phyloP scores from a whole-genome alignment of 306 rosid genomes.

The Rubus parviflorus region DNA sequence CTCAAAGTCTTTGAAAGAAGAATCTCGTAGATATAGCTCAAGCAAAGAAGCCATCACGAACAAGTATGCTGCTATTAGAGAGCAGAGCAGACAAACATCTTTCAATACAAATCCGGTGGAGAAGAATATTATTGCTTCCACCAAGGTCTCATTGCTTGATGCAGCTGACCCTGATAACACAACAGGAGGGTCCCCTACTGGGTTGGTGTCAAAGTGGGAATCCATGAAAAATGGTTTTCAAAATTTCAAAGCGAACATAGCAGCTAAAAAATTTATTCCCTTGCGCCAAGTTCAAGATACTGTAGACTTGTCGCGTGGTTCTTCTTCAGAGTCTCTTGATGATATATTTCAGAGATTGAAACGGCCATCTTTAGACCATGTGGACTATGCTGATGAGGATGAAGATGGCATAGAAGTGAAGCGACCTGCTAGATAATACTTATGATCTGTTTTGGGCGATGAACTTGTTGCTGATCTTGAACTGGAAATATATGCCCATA shows the following conservation, averaged over 20 bases:
- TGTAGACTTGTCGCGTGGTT: constrained; percentile 41
- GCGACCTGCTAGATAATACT: constrained; percentile 47
- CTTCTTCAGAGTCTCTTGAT: constrained; percentile 87
- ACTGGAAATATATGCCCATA: constrained; percentile 26
- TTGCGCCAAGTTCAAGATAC: constrained; percentile 56
- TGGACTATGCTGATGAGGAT: constrained; percentile 40
- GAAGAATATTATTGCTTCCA: constrained; percentile 49
- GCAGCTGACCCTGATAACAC: constrained; percentile 35
- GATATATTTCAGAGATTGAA: constrained; percentile 90
- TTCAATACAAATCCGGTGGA: constrained; percentile 50
- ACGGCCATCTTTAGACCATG: constrained; percentile 55
- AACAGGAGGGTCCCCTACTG: constrained; percentile 45
- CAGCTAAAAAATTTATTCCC: constrained; percentile 59
- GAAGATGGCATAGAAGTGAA: constrained; percentile 32
- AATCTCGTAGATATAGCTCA: constrained; percentile 58
- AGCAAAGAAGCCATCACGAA: constrained; percentile 79
- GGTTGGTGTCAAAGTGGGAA: constrained; percentile 69
- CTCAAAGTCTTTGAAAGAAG: constrained; percentile 56
- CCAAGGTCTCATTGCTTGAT: constrained; percentile 71
- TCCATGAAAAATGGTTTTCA: constrained; percentile 78
- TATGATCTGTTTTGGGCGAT: constrained; percentile 9
- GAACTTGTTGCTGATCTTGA: constrained; percentile 18
- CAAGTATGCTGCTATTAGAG: constrained; percentile 79
- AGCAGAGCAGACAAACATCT: constrained; percentile 54
- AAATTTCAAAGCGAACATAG: constrained; percentile 70